Conservation (phyloP, 805 yeast species). For the Cyberlindnera misumaiensis region DNA sequence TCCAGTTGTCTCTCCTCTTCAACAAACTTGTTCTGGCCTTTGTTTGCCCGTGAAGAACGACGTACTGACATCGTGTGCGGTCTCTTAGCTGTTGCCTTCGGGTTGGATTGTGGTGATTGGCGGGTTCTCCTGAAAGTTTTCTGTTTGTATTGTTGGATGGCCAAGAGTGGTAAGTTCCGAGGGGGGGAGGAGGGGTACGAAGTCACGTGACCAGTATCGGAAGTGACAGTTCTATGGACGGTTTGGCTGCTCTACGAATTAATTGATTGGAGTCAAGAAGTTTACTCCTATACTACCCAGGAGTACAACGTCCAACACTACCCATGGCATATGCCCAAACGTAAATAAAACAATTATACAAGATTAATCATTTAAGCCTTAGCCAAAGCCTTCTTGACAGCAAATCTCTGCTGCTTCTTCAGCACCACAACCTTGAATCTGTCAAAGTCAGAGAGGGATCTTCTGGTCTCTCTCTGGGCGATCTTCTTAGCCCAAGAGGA, state of each 20-base stretch:
- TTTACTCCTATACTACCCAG: too few species aligned
- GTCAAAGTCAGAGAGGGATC: constrained; percentile 92
- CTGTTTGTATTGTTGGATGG: too few species aligned
- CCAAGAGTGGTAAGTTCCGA: too few species aligned
- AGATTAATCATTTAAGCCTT: constrained; percentile 57
- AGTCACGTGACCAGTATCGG: too few species aligned
- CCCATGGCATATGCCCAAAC: constrained; percentile 3
- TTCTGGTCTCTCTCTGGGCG: constrained; percentile 90
- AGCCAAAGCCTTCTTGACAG: constrained; percentile 94
- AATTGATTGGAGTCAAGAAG: too few species aligned
- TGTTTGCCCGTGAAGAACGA: constrained; percentile 36
- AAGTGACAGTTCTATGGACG: too few species aligned
- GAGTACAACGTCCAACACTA: too few species aligned
- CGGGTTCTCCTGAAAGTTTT: too few species aligned
- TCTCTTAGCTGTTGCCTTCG: too few species aligned
- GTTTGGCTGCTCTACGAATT: too few species aligned
- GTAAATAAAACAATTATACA: constrained; percentile 10
- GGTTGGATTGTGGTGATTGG: too few species aligned
- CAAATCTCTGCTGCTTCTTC: constrained; percentile 95
- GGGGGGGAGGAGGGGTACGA: too few species aligned
- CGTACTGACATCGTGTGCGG: constrained; percentile 21
- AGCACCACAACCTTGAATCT: constrained; percentile 98
- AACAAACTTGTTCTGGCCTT: constrained; percentile 29
- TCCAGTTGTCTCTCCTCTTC: constrained; percentile 16
- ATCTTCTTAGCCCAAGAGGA: constrained; percentile 98